Conservation (phyloP, 164 flowering plant species). For the Aristolochia fimbriata region DNA sequence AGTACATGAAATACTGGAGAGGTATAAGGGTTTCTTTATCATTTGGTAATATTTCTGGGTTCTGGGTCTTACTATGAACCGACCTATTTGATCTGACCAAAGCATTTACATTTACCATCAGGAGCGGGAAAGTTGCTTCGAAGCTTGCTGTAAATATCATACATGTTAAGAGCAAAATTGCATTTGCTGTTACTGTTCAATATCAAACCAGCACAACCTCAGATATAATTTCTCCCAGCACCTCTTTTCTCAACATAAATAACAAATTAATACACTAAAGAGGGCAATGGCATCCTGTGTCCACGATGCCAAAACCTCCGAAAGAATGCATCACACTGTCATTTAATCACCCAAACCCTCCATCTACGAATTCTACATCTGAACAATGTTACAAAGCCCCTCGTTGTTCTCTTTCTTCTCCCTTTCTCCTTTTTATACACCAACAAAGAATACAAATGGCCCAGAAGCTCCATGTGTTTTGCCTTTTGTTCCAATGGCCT, state of each 20-base stretch:
- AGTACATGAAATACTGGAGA: no score
- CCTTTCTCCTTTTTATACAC: background rate
- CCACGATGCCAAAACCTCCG: conserved; percentile 20
- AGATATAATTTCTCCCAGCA: conserved; percentile 10
- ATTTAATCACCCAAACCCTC: conserved; percentile 13
- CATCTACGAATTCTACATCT: conserved; percentile 18
- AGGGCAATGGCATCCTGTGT: conserved; percentile 7
- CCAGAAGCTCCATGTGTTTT: background rate
- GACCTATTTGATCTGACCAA: no score
- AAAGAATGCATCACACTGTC: conserved; percentile 35
- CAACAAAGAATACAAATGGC: conserved; percentile 5
- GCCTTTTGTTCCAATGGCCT: background rate
- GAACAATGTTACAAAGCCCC: conserved; percentile 11
- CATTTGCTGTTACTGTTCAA: background rate
- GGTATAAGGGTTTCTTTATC: no score
- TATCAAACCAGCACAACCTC: background rate
- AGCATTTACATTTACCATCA: no score
- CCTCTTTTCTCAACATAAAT: conserved; percentile 13
- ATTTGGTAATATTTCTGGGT: no score
- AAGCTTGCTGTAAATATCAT: background rate
- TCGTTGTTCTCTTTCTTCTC: background rate
- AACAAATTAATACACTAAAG: conserved; percentile 33
- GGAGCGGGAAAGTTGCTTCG: no score
- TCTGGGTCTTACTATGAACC: no score
- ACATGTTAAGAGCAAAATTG: conserved; percentile 2